Percentiles rank a stretch among this genome's conserved stretches.
phyloP scores from a whole-genome alignment of 805 yeast genomes.

The Kazachstania psychrophila region DNA sequence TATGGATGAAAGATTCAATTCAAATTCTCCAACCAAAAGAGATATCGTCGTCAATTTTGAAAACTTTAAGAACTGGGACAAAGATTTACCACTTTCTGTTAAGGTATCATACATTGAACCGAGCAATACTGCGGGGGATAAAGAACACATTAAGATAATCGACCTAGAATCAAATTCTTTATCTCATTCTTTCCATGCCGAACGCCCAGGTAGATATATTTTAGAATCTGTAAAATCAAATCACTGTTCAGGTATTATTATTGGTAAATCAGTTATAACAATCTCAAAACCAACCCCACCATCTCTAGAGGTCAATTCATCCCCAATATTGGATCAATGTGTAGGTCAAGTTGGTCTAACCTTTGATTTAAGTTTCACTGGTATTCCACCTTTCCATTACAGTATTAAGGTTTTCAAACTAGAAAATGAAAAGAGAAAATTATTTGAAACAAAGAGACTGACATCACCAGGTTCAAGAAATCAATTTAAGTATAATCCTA shows the following conservation, averaged over 20 bases:
- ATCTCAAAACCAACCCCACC: slow-evolving; percentile 55
- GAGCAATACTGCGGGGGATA: slow-evolving; percentile 12
- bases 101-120: slow-evolving; percentile 28
- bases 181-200: slow-evolving; percentile 32
- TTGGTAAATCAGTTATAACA: slow-evolving; percentile 44
- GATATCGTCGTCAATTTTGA: slow-evolving; percentile 30
- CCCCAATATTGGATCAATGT: slow-evolving; percentile 70
- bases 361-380: slow-evolving; percentile 58
- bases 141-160: slow-evolving; percentile 16
- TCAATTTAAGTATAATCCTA: slow-evolving; percentile 64
- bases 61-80: slow-evolving; percentile 13
- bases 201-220: slow-evolving; percentile 57
- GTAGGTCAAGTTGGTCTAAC: slow-evolving; percentile 84
- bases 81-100: slow-evolving; percentile 31
- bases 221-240: slow-evolving; percentile 47
- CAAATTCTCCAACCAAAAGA: slow-evolving; percentile 33
- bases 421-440: slow-evolving; percentile 26
- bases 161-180: slow-evolving; percentile 13
- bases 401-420: slow-evolving; percentile 52
- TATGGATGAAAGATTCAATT: slow-evolving; percentile 34
- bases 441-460: slow-evolving; percentile 31
- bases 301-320: slow-evolving; percentile 32
- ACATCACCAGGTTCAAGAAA: slow-evolving; percentile 38
- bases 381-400: slow-evolving; percentile 75
- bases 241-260: slow-evolving; percentile 57